Evolutionary conservation across 1,284 basidiomycete species (phyloP).

Genomic region (Tetrapyrgos nigripes): DNA sequence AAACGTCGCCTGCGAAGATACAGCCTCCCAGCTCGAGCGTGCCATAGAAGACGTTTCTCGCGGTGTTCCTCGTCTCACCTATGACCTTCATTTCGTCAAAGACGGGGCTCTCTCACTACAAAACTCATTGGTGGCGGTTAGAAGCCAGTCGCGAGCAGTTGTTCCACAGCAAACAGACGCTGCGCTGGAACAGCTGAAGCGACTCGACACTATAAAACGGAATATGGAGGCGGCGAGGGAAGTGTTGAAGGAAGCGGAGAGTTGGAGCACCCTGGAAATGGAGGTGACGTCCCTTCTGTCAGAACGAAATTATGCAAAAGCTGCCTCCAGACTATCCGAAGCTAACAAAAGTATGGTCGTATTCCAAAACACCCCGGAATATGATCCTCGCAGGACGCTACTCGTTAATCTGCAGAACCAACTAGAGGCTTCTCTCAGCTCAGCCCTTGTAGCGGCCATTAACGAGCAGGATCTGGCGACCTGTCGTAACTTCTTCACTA

Average conservation of each 20-base stretch:
- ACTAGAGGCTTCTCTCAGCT: conserved; percentile 87
- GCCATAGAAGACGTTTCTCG: conserved; percentile 91
- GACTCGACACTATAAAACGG: conserved; percentile 82
- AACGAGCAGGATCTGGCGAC: conserved; percentile 73
- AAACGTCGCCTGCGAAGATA: conserved; percentile 87
- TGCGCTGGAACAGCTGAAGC: conserved; percentile 76
- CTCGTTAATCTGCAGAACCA: conserved; percentile 93
- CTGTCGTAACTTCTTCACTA: conserved; percentile 81
- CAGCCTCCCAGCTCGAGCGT: conserved; percentile 83
- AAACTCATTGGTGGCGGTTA: conserved; percentile 62
- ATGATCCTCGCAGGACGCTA: conserved; percentile 81
- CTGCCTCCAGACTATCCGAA: conserved; percentile 87
- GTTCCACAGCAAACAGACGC: conserved; percentile 59
- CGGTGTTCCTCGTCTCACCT: conserved; percentile 85
- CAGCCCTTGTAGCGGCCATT: conserved; percentile 85
- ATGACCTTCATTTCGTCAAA: conserved; percentile 95
- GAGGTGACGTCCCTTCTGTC: conserved; percentile 85
- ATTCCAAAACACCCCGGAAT: conserved; percentile 90
- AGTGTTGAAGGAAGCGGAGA: conserved; percentile 89
- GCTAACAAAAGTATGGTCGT: conserved; percentile 88
- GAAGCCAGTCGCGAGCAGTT: conserved; percentile 54
- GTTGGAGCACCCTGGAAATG: conserved; percentile 91
- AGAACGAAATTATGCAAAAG: conserved; percentile 83
- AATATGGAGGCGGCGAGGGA: conserved; percentile 88
- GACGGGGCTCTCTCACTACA: conserved; percentile 85